These are phyloP conservation scores for Trypanosoma platydactyli DNA, from an alignment of 208 protist genomes.

Conservation along the genomic window DNA sequence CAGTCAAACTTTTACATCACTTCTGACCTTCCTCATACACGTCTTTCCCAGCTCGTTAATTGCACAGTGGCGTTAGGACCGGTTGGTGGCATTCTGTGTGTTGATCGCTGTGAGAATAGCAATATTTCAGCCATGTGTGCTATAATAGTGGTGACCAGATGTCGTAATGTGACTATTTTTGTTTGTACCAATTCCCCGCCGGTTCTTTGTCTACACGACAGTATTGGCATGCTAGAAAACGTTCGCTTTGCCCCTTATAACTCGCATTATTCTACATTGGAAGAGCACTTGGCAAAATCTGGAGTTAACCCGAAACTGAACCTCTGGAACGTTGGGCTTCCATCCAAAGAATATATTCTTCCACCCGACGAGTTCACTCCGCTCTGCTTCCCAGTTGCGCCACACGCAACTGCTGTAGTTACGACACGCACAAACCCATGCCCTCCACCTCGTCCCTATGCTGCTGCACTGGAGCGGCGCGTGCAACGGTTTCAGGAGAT, in stretches of 20 bases:
- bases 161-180: constrained; percentile 69
- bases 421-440: constrained; percentile 86
- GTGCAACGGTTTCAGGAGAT: constrained; percentile 76
- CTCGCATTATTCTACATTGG: constrained; percentile 84
- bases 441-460: constrained; percentile 68
- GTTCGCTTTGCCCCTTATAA: constrained; percentile 90
- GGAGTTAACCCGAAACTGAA: constrained; percentile 88
- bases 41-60: constrained; percentile 82
- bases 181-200: constrained; percentile 89
- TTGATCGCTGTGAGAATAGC: constrained; percentile 86
- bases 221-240: constrained; percentile 27
- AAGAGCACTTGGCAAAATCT: constrained; percentile 77
- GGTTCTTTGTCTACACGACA: constrained; percentile 42
- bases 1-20: constrained; percentile 80
- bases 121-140: constrained; percentile 80
- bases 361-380: constrained; percentile 83
- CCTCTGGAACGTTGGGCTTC: constrained; percentile 84
- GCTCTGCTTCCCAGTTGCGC: constrained; percentile 69
- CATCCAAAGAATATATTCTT: constrained; percentile 58
- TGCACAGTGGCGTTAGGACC: constrained; percentile 86
- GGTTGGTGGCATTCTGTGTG: constrained; percentile 73
- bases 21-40: constrained; percentile 76
- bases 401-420: constrained; percentile 42
- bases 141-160: constrained; percentile 75
- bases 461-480: constrained; percentile 57